Evolutionary conservation across 257 asterid species (phyloP).

Genomic region (Striga asiatica): DNA sequence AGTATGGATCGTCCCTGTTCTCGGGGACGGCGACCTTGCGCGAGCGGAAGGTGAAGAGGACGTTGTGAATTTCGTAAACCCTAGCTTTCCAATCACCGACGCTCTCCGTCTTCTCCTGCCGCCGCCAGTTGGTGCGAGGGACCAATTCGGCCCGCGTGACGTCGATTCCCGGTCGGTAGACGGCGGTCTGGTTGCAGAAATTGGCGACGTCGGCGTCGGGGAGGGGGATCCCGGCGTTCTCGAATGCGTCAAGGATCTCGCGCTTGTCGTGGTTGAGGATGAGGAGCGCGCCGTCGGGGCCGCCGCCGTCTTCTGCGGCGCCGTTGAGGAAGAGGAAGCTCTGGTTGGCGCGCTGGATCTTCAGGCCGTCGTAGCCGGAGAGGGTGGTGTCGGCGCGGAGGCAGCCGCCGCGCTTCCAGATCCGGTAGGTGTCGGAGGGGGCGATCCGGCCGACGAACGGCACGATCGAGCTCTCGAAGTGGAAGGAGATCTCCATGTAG

Average conservation of each 20-base stretch:
- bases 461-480: conserved; percentile 82
- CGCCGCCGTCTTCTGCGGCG: background rate
- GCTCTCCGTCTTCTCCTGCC: conserved; percentile 53
- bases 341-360: conserved; percentile 76
- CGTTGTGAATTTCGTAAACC: conserved; percentile 87
- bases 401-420: conserved; percentile 90
- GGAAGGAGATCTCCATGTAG: conserved; percentile 91
- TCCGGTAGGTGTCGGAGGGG: conserved; percentile 84
- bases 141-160: conserved; percentile 66
- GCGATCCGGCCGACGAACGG: conserved; percentile 81
- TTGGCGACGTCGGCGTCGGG: conserved; percentile 41
- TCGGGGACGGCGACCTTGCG: conserved; percentile 52
- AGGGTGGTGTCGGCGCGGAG: conserved; percentile 81
- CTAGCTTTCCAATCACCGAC: conserved; percentile 82
- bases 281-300: conserved; percentile 48
- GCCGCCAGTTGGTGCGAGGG: conserved; percentile 74
- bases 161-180: conserved; percentile 86
- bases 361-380: conserved; percentile 82
- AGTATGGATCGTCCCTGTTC: conserved; percentile 49
- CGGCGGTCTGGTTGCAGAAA: conserved; percentile 54
- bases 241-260: conserved; percentile 54
- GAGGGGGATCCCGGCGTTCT: conserved; percentile 47
- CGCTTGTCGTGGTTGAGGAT: conserved; percentile 66
- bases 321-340: conserved; percentile 78
- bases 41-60: conserved; percentile 55